Conservation (phyloP, 306 rosid species). For the Adenanthera pavonina region DNA sequence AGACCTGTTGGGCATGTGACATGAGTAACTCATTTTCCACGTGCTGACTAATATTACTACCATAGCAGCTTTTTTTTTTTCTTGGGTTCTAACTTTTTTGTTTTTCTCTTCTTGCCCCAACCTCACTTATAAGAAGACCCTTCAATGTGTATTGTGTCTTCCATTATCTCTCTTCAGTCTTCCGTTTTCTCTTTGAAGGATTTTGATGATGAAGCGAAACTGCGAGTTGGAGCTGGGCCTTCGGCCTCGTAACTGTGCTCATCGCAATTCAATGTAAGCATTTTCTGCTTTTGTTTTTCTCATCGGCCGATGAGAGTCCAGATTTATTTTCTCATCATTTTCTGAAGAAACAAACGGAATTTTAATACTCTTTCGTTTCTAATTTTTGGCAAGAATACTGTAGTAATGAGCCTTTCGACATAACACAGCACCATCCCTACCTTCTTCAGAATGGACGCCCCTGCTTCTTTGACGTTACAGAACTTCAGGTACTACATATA, state of each 20-base stretch:
- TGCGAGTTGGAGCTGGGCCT: slow-evolving; percentile 29
- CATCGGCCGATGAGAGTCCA: background rate
- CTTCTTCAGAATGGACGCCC: slow-evolving; percentile 2
- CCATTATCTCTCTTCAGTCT: background rate
- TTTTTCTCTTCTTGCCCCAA: background rate
- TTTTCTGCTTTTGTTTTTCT: background rate
- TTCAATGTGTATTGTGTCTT: slow-evolving; percentile 21
- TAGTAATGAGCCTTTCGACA: slow-evolving; percentile 36
- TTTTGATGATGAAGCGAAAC: slow-evolving; percentile 38
- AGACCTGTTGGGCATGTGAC: slow-evolving; percentile 17
- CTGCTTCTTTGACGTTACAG: slow-evolving; percentile 30
- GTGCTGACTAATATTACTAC: background rate
- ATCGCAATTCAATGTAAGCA: slow-evolving; percentile 39
- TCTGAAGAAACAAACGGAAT: background rate
- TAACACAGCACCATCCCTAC: slow-evolving; percentile 5
- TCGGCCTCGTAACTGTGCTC: background rate
- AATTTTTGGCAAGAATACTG: slow-evolving; percentile 15
- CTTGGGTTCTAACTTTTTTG: background rate
- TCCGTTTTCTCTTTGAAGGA: background rate
- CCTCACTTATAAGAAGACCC: slow-evolving; percentile 38
- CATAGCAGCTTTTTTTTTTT: too few relatives aligned
- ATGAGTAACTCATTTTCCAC: slow-evolving; percentile 52
- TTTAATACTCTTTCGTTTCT: background rate
- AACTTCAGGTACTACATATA: slow-evolving; percentile 38
- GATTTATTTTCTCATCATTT: background rate